Conservation (phyloP, 768 basidiomycete genomes). For the Tephrocybe sp. region DNA sequence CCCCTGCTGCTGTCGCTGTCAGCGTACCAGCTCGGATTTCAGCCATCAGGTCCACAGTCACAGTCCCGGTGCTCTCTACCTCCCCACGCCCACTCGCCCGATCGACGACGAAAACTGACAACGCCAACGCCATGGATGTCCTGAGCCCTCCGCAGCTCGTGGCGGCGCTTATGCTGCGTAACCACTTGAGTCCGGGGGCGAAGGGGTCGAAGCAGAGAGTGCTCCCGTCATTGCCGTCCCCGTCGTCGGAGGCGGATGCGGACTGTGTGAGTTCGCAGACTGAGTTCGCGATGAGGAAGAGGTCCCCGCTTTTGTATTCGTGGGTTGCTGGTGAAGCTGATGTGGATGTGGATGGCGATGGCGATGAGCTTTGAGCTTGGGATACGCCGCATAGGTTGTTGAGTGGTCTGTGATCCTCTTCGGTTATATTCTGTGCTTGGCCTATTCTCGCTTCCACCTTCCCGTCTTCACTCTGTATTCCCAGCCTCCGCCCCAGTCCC, state of each 20-base stretch:
- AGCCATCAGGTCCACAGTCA: not conserved
- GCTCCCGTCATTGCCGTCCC: not conserved
- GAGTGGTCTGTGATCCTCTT: too few species aligned
- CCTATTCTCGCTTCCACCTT: too few species aligned
- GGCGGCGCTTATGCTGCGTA: conserved; percentile 17
- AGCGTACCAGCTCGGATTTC: too few species aligned
- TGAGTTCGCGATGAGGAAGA: conserved; percentile 9
- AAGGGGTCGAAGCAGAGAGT: too few species aligned
- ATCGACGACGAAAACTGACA: not conserved
- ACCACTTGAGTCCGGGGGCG: not conserved
- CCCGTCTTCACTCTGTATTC: too few species aligned
- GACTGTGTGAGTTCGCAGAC: conserved; percentile 3
- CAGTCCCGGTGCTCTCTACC: conserved; percentile 9
- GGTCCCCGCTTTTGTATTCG: conserved; percentile 11
- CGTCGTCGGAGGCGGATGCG: not conserved
- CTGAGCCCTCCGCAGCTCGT: conserved; percentile 14
- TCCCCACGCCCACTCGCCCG: not conserved
- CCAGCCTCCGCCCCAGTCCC: too few species aligned
- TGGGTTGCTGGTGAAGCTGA: too few species aligned
- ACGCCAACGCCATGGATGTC: not conserved
- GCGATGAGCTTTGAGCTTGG: too few species aligned
- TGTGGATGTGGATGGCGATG: too few species aligned
- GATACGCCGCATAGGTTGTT: too few species aligned
- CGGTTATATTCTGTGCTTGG: too few species aligned
- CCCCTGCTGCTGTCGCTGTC: too few species aligned